Conservation (phyloP, 371 early-diverging fungal genomes). For the Mucor lusitanicus region DNA sequence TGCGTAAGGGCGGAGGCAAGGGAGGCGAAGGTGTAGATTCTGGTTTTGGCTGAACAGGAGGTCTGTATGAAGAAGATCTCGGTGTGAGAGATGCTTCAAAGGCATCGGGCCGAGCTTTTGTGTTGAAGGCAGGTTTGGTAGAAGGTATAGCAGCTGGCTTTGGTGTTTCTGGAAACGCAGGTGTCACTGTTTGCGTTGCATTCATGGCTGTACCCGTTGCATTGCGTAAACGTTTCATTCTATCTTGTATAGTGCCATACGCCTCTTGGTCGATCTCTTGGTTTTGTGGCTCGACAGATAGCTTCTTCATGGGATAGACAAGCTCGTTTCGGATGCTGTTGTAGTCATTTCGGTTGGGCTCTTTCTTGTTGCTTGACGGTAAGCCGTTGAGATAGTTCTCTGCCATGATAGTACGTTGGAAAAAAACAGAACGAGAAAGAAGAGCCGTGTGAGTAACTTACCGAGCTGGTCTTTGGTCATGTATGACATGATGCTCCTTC, state of each 20-base stretch:
- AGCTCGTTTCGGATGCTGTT: constrained; percentile 12
- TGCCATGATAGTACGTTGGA: background rate
- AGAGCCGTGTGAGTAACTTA: background rate
- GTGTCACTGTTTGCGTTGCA: constrained; percentile 1
- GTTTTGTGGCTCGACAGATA: background rate
- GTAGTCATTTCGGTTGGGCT: constrained; percentile 10
- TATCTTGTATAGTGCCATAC: constrained; percentile 9
- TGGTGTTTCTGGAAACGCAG: constrained; percentile 16
- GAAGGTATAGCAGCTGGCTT: background rate
- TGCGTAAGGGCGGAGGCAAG: background rate
- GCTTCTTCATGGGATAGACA: constrained; percentile 13
- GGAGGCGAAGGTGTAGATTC: constrained; percentile 2
- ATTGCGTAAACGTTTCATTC: constrained; percentile 14
- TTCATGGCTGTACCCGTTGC: constrained; percentile 14
- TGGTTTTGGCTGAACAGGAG: background rate
- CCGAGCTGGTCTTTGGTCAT: constrained; percentile 31
- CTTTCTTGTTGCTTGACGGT: constrained; percentile 6
- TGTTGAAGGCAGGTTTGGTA: background rate
- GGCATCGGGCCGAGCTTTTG: background rate
- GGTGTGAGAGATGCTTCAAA: constrained; percentile 17
- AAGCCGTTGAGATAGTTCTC: constrained; percentile 14
- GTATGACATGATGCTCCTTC: constrained; percentile 12
- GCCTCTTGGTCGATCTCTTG: background rate
- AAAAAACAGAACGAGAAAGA: background rate
- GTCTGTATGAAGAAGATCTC: background rate